These are phyloP conservation scores for Psidium guajava DNA, from an alignment of 345 rosid genomes.

Conservation along the genomic window DNA sequence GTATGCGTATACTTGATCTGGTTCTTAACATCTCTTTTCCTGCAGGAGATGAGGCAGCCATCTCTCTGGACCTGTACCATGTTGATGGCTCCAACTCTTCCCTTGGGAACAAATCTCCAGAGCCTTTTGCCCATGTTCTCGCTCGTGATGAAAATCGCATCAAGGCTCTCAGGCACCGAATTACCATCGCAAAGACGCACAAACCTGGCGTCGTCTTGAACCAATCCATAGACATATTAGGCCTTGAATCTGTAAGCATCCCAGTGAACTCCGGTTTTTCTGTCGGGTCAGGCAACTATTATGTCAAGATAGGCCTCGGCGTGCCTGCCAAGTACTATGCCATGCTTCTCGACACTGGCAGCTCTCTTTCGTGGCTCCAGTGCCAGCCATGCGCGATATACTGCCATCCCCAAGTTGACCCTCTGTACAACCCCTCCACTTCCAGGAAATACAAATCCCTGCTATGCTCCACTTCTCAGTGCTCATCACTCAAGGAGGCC, in stretches of 20 bases:
- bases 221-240: conserved; percentile 1
- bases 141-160: conserved; percentile 18
- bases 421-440: conserved; percentile 23
- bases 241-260: conserved; percentile 8
- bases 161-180: conserved; percentile 5
- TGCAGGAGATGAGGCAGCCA: conserved; percentile 1
- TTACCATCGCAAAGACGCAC: not conserved
- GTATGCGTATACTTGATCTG: not conserved
- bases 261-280: conserved; percentile 22
- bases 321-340: conserved; percentile 27
- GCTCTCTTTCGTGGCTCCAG: conserved; percentile 46
- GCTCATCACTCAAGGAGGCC: conserved; percentile 22
- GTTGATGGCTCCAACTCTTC: conserved; percentile 12
- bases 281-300: conserved; percentile 29
- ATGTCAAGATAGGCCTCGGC: conserved; percentile 29
- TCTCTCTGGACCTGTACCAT: conserved; percentile 14
- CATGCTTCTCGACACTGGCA: conserved; percentile 42
- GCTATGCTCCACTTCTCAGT: conserved; percentile 11
- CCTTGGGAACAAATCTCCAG: not conserved
- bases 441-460: conserved; percentile 22
- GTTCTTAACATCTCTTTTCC: not conserved
- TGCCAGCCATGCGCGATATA: conserved; percentile 24
- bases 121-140: conserved; percentile 8
- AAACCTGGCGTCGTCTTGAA: not conserved
- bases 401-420: conserved; percentile 33